Evolutionary conservation across 306 rosid genomes (phyloP).

Genomic region (Datisca glomerata): DNA sequence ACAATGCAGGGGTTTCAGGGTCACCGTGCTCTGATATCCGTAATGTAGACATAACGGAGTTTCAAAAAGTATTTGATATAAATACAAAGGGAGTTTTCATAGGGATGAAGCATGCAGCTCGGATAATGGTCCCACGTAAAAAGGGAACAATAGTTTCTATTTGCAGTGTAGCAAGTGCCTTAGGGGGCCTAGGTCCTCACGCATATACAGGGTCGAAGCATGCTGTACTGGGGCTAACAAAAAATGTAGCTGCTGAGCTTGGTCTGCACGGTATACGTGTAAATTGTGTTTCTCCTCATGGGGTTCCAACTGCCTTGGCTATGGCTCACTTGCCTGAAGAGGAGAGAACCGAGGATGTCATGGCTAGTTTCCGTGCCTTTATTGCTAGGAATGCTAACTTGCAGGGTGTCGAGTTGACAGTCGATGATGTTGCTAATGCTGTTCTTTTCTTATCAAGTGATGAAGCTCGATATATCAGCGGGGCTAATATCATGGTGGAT

Average conservation of each 20-base stretch:
- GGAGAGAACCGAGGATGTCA: constrained; percentile 50
- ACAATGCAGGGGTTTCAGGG: constrained; percentile 80
- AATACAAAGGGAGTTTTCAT: constrained; percentile 74
- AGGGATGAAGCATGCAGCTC: constrained; percentile 77
- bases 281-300: constrained; percentile 61
- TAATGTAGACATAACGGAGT: constrained; percentile 40
- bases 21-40: constrained; percentile 62
- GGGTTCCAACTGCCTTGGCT: constrained; percentile 37
- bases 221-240: constrained; percentile 67
- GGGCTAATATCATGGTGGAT: constrained; percentile 60
- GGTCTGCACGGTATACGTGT: constrained; percentile 56
- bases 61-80: constrained; percentile 54
- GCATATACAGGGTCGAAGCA: constrained; percentile 73
- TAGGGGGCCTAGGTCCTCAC: constrained; percentile 55
- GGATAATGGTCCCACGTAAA: constrained; percentile 53
- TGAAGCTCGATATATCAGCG: constrained; percentile 62
- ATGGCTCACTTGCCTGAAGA: constrained; percentile 57
- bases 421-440: constrained; percentile 63
- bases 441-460: constrained; percentile 80
- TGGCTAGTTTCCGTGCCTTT: constrained; percentile 30
- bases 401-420: constrained; percentile 55
- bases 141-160: constrained; percentile 72
- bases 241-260: constrained; percentile 73
- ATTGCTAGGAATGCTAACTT: constrained; percentile 33
- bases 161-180: constrained; percentile 33